Conservation (phyloP, 257 asterid genomes). For the Lantana camara region DNA sequence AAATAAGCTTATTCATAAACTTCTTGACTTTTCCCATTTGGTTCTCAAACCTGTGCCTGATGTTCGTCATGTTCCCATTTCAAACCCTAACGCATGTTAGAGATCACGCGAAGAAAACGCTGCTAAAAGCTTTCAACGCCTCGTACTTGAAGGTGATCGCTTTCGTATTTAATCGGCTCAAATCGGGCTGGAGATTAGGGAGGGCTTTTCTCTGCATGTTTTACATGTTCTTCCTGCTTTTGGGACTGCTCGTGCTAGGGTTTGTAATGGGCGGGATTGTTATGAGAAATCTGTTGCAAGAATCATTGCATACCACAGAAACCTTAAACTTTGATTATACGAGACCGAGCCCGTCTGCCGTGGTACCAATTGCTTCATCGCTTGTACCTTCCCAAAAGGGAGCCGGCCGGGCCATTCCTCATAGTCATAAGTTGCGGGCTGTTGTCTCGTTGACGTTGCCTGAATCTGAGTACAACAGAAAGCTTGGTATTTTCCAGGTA, state of each 20-base stretch:
- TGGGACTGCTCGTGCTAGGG: conserved; percentile 43
- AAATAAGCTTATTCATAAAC: conserved; percentile 39
- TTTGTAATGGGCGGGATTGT: conserved; percentile 40
- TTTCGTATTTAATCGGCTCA: conserved; percentile 30
- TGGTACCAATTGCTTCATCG: conserved; percentile 46
- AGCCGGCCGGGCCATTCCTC: conserved; percentile 36
- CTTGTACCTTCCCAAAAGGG: no score
- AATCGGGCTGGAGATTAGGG: conserved; percentile 35
- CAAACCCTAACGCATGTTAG: conserved; percentile 32
- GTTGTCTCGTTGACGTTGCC: conserved; percentile 58
- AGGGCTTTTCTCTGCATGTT: conserved; percentile 46
- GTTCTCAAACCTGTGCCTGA: no score
- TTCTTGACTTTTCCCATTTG: no score
- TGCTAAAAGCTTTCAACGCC: conserved; percentile 28
- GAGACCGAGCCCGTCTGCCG: conserved; percentile 51
- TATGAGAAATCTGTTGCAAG: conserved; percentile 44
- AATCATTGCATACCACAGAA: conserved; percentile 48
- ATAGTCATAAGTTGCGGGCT: conserved; percentile 45
- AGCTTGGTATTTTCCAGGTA: conserved; percentile 77
- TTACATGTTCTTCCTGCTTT: conserved; percentile 45
- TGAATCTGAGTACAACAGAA: conserved; percentile 61
- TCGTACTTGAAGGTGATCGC: conserved; percentile 29
- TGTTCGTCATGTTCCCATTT: conserved; percentile 47
- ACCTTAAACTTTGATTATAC: conserved; percentile 63
- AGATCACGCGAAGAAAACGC: conserved; percentile 35